Conservation (phyloP, 805 yeast species). For the Naumovozyma castellii region DNA sequence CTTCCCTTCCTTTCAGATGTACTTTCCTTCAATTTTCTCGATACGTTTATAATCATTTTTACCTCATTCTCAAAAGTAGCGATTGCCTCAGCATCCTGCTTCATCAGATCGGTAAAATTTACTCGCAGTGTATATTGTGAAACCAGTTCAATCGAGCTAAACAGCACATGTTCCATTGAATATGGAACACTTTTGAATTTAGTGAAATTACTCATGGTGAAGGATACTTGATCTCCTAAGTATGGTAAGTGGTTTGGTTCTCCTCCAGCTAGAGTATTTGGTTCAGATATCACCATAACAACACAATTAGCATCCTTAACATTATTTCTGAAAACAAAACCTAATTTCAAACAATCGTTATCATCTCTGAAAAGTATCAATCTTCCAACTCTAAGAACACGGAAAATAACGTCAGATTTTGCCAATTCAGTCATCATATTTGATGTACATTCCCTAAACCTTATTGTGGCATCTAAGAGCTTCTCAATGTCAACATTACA, state of each 20-base stretch:
- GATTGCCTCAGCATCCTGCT: constrained; percentile 20
- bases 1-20: constrained; percentile 22
- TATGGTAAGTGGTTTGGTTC: constrained; percentile 31
- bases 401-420: constrained; percentile 39
- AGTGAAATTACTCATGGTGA: constrained; percentile 19
- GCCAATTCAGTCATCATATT: constrained; percentile 41
- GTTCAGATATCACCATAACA: constrained; percentile 28
- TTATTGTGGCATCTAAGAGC: constrained; percentile 36
- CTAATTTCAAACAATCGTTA: constrained; percentile 32
- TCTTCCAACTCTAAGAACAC: constrained; percentile 44
- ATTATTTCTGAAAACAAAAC: constrained; percentile 41
- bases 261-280: constrained; percentile 20
- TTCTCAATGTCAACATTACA: constrained; percentile 36
- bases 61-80: constrained; percentile 19
- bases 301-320: constrained; percentile 18
- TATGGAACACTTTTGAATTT: constrained; percentile 25
- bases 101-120: constrained; percentile 21
- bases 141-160: constrained; percentile 25
- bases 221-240: constrained; percentile 23
- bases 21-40: constrained; percentile 20
- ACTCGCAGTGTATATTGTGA: constrained; percentile 20
- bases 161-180: constrained; percentile 23
- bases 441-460: constrained; percentile 37
- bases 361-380: constrained; percentile 49
- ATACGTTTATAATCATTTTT: constrained; percentile 14